Conservation (phyloP, 2,329 filamentous ascomycete species). For the Claviceps maximensis region DNA sequence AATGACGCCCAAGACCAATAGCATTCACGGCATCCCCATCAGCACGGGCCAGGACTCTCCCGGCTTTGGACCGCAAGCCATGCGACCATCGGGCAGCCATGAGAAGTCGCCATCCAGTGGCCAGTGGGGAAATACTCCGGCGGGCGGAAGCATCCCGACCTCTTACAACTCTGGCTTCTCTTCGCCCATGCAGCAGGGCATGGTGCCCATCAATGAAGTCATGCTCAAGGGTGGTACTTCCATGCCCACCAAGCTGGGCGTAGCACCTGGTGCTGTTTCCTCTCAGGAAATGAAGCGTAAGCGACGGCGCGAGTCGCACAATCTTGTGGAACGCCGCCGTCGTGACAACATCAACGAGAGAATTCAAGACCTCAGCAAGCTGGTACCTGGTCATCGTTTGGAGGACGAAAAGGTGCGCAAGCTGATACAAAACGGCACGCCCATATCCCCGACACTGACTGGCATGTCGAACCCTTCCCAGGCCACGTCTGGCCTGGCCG, state of each 20-base stretch:
- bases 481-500: slow-evolving; percentile 78
- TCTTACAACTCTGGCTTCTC: slow-evolving; percentile 82
- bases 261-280: slow-evolving; percentile 42
- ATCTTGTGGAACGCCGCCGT: slow-evolving; percentile 84
- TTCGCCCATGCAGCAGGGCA: slow-evolving; percentile 58
- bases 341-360: slow-evolving; percentile 98
- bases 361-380: slow-evolving; percentile 88
- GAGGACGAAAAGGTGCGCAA: slow-evolving; percentile 97
- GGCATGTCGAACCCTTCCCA: slow-evolving; percentile 55
- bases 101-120: slow-evolving; percentile 68
- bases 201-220: slow-evolving; percentile 76
- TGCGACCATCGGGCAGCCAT: slow-evolving; percentile 56
- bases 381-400: slow-evolving; percentile 82
- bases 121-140: slow-evolving; percentile 81
- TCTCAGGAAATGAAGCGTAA: slow-evolving; percentile 90
- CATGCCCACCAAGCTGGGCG: slow-evolving; percentile 72
- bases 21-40: slow-evolving; percentile 59
- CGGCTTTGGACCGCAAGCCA: slow-evolving; percentile 64
- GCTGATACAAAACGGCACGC: slow-evolving; percentile 82
- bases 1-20: slow-evolving; percentile 76
- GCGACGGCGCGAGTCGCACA: slow-evolving; percentile 84
- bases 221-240: slow-evolving; percentile 80
- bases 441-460: slow-evolving; percentile 69
- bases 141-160: slow-evolving; percentile 61
- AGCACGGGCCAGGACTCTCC: slow-evolving; percentile 47